These are phyloP conservation scores for sorghum (Sorghum bicolor) DNA, from an alignment of 176 grass and related monocot genomes.

Conservation along the genomic window Sorghum_bicolor_NCBIv3 NC_012872.2:60054501-60055000, in stretches of 20 bases:
- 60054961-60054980: neutral
- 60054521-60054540: neutral
- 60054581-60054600: neutral
- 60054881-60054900: neutral
- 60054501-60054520: neutral
- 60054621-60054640: neutral
- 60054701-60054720: neutral
- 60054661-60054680: neutral
- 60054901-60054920: neutral
- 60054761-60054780: neutral
- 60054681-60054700: neutral
- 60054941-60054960: too few species aligned
- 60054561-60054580: too few species aligned
- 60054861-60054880: neutral
- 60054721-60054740: conserved; percentile 15
- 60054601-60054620: neutral
- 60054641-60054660: neutral
- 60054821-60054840: neutral
- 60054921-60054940: neutral
- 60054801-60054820: neutral
- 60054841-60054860: neutral
- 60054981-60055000: neutral
- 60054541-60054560: neutral
- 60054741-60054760: conserved; percentile 31
- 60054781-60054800: neutral